Conservation (phyloP, 2,329 filamentous ascomycete species). For the Sporothrix variecibatus region DNA sequence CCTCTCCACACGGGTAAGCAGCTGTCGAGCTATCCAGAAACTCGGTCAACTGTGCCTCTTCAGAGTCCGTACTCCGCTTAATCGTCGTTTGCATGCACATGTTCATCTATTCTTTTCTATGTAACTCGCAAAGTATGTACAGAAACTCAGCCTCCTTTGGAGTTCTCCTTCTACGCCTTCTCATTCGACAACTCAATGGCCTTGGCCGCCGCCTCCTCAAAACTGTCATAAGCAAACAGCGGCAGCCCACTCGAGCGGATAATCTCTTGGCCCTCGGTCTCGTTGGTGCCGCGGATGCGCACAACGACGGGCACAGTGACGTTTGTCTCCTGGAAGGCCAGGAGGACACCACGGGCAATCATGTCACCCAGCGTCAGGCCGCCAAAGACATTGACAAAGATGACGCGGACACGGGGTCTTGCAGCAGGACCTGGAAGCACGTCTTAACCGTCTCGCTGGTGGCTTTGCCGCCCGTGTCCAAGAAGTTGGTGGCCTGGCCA, state of each 20-base stretch:
- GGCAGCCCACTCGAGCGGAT: constrained; percentile 67
- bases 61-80: too few relatives aligned
- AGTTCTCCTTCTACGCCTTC: background rate
- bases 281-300: constrained; percentile 72
- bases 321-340: constrained; percentile 71
- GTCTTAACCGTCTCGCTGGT: constrained; percentile 78
- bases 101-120: background rate
- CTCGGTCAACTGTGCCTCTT: background rate
- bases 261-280: constrained; percentile 68
- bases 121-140: background rate
- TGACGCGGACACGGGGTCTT: constrained; percentile 70
- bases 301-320: constrained; percentile 74
- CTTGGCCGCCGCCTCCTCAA: constrained; percentile 70
- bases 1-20: background rate
- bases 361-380: constrained; percentile 72
- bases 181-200: constrained; percentile 55
- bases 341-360: constrained; percentile 74
- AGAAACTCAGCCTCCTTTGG: background rate
- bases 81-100: background rate
- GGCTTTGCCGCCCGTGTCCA: constrained; percentile 88
- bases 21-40: too few relatives aligned
- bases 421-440: constrained; percentile 72
- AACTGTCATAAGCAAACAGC: constrained; percentile 72
- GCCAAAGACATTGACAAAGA: constrained; percentile 61
- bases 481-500: constrained; percentile 75